Conservation (phyloP, 2,329 filamentous ascomycete species). For the Fusarium beomiforme region DNA sequence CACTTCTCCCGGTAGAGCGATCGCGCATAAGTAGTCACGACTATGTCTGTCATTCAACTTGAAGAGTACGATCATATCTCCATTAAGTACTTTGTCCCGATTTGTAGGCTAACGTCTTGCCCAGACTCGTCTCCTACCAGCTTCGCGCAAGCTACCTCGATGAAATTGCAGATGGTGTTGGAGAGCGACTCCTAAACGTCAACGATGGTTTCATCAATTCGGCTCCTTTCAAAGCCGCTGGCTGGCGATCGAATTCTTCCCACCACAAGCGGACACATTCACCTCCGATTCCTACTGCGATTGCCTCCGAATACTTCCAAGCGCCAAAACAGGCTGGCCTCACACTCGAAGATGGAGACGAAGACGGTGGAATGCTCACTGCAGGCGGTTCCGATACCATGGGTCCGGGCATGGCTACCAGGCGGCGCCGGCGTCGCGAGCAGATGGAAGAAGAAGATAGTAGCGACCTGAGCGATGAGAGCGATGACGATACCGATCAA, state of each 20-base stretch:
- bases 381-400: constrained; percentile 74
- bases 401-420: constrained; percentile 72
- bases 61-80: constrained; percentile 47
- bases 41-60: constrained; percentile 52
- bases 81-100: background rate
- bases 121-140: constrained; percentile 83
- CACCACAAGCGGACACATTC: constrained; percentile 87
- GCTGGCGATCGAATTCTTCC: constrained; percentile 78
- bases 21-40: constrained; percentile 8
- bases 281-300: constrained; percentile 83
- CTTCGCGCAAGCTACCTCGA: constrained; percentile 82
- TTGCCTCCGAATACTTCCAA: constrained; percentile 86
- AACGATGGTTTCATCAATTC: constrained; percentile 84
- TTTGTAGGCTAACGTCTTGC: constrained; percentile 30
- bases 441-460: constrained; percentile 87
- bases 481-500: constrained; percentile 79
- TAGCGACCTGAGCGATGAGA: constrained; percentile 85
- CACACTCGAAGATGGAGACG: constrained; percentile 75
- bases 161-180: constrained; percentile 83
- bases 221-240: constrained; percentile 82
- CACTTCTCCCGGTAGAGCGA: background rate
- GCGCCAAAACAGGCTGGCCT: constrained; percentile 70
- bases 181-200: constrained; percentile 83
- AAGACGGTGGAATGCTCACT: constrained; percentile 78
- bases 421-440: constrained; percentile 73